Conservation (phyloP, 495 filamentous ascomycete species). For the Corynascus novoguineensis region DNA sequence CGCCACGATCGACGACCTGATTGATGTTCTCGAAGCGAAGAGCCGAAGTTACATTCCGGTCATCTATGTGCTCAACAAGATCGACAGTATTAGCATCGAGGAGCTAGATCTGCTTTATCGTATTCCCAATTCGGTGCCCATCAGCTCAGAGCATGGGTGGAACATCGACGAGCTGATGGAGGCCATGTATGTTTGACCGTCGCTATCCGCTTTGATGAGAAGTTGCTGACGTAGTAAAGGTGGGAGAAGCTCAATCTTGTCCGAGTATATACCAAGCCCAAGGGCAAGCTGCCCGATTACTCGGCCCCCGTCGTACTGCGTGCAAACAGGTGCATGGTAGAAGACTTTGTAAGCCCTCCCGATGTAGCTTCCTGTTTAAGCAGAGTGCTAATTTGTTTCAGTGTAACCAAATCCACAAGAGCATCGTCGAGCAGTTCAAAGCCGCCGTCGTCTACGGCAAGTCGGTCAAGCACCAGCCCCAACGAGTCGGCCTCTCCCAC, state of each 20-base stretch:
- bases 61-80: conserved; percentile 98
- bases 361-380: conserved; percentile 4
- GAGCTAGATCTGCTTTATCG: conserved; percentile 93
- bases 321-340: conserved; percentile 75
- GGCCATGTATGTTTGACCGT: conserved; percentile 59
- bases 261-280: conserved; percentile 96
- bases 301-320: conserved; percentile 83
- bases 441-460: conserved; percentile 92
- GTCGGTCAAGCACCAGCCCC: conserved; percentile 97
- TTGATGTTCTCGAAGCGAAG: conserved; percentile 94
- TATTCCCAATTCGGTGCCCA: conserved; percentile 93
- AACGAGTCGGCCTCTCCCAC: conserved; percentile 86
- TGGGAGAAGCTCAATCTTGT: conserved; percentile 93
- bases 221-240: conserved; percentile 30
- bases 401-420: conserved; percentile 96
- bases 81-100: conserved; percentile 95
- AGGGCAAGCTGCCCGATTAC: conserved; percentile 92
- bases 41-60: conserved; percentile 94
- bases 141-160: conserved; percentile 97
- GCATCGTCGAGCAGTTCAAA: conserved; percentile 94
- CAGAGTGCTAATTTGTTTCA: conserved; percentile 34
- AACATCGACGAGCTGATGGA: conserved; percentile 96
- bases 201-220: conserved; percentile 16
- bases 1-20: conserved; percentile 76
- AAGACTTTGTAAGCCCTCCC: conserved; percentile 79